Percentiles rank a stretch among this genome's conserved stretches.
Evolutionary conservation across 2,329 filamentous ascomycete genomes (phyloP).

Genomic region (Aureobasidium sp.): DNA sequence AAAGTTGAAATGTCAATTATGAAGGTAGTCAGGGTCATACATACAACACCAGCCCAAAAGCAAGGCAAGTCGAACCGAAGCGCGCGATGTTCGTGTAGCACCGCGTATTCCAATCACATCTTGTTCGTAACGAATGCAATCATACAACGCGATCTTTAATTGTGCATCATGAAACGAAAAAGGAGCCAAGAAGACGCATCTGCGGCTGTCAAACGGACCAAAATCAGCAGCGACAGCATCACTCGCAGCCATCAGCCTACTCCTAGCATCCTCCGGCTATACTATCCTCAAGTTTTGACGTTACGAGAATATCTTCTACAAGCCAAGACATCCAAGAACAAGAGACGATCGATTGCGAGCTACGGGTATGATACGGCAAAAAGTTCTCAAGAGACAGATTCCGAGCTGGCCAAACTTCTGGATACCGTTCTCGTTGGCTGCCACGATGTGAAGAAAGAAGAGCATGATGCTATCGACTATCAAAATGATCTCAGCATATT

Average conservation of each 20-base stretch:
- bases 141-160: not conserved
- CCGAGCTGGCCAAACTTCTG: slow-evolving; percentile 51
- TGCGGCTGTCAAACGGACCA: not conserved
- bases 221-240: not conserved
- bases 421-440: slow-evolving; percentile 64
- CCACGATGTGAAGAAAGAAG: slow-evolving; percentile 37
- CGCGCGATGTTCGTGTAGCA: not conserved
- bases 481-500: slow-evolving; percentile 38
- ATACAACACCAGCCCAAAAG: not conserved
- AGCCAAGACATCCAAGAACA: slow-evolving; percentile 60
- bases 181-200: not conserved
- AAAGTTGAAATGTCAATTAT: too few species aligned
- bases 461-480: slow-evolving; percentile 23
- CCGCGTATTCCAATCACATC: not conserved
- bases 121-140: not conserved
- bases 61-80: slow-evolving; percentile 5
- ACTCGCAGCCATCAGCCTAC: not conserved
- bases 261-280: slow-evolving; percentile 46
- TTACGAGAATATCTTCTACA: slow-evolving; percentile 66
- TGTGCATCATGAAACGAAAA: slow-evolving; percentile 6
- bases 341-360: slow-evolving; percentile 41
- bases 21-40: not conserved
- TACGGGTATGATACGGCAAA: slow-evolving; percentile 41
- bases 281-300: slow-evolving; percentile 59
- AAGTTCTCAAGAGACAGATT: slow-evolving; percentile 30